Evolutionary conservation across 2,329 filamentous ascomycete genomes (phyloP), one percentile per base, ranked within the genome.

Genomic region (Didymella arachidicola): DNA sequence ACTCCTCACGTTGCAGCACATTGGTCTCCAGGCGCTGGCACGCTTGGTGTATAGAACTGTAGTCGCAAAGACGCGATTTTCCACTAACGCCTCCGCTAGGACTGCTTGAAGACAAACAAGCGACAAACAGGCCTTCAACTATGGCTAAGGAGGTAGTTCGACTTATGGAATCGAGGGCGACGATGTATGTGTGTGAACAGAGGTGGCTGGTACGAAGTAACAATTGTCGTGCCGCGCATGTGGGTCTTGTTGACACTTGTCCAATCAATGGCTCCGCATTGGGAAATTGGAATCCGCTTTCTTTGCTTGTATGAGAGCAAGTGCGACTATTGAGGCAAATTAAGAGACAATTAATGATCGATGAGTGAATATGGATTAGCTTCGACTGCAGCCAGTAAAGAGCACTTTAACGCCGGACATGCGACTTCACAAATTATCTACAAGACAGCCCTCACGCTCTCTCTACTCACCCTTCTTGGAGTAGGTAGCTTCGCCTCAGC

Each of bases 371-470:
- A 10, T 34, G 14, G 8, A 34, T 12, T 4, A 16, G 4, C 32
- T 36, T 36, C 6, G 5, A n/a, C 12, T 3, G 12, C n/a, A 2
- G 30, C 12, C 16, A 36, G 6, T 36, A n/a, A 38, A 18, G 34
- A 8, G 10, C 1, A 7, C 3, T 8, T 38, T 8, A 38, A 18
- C 34, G 16, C 34, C 34, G 34, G 41, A 27, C 1, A 27, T 27
- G 14, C 11, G n/a, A 2, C 7, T 27, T 18, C 22, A 7, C 25
- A 18, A 16, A 10, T 2, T 8, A 7, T 2, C 39, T 66, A 71
- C 49, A 71, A 51, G 10, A 70, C 61, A 7, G 70, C 65, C 27
- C 70, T 61, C 1, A 69, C 57, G 10, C 51, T 59, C 11, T 65
- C 60, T 14, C 52, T 48, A 12, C 46, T 44, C 46, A 30, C 59